A percentile compares a stretch with the other conserved stretches of the same genome.
Evolutionary conservation across 2,329 filamentous ascomycete genomes (phyloP).

Genomic region (Penicillium sp.): DNA sequence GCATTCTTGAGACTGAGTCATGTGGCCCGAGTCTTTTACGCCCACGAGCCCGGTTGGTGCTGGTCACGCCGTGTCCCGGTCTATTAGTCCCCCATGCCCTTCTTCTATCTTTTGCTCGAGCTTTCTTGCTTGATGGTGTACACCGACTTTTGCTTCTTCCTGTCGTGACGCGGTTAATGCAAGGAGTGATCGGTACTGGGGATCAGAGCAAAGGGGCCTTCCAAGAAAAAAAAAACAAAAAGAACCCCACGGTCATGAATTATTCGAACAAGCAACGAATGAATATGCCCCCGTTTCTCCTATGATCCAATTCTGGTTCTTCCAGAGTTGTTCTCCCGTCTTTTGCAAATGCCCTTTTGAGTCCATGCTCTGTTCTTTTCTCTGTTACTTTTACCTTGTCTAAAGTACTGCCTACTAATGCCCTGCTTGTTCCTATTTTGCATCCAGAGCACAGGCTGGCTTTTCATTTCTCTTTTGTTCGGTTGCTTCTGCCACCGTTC

Average conservation of each 20-base stretch:
- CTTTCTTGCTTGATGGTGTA: slow-evolving; percentile 17
- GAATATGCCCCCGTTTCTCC: slow-evolving; percentile 24
- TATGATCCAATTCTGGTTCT: slow-evolving; percentile 13
- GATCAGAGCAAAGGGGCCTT: slow-evolving; percentile 7
- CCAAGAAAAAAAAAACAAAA: slow-evolving; percentile 15
- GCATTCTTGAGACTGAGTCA: slow-evolving; percentile 15
- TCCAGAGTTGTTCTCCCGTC: slow-evolving; percentile 6
- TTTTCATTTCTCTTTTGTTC: slow-evolving; percentile 7
- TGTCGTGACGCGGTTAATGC: slow-evolving; percentile 8
- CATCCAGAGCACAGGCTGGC: slow-evolving; percentile 10
- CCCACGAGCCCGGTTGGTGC: slow-evolving; percentile 32
- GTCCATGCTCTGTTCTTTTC: slow-evolving; percentile 14
- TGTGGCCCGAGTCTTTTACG: slow-evolving; percentile 7
- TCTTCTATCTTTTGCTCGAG: slow-evolving; percentile 9
- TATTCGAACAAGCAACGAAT: slow-evolving; percentile 30
- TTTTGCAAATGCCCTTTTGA: slow-evolving; percentile 11
- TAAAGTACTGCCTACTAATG: slow-evolving; percentile 23
- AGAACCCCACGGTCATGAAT: slow-evolving; percentile 25
- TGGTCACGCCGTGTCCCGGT: slow-evolving; percentile 34
- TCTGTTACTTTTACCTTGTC: slow-evolving; percentile 18
- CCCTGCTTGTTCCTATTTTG: slow-evolving; percentile 6
- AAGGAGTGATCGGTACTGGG: slow-evolving; percentile 4
- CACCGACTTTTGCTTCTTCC: slow-evolving; percentile 10
- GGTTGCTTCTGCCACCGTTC: neutral
- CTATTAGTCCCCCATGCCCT: slow-evolving; percentile 11